These are phyloP conservation scores for Setaria italica DNA, from an alignment of 202 grass and related monocot genomes.

Conservation along the genomic window DNA sequence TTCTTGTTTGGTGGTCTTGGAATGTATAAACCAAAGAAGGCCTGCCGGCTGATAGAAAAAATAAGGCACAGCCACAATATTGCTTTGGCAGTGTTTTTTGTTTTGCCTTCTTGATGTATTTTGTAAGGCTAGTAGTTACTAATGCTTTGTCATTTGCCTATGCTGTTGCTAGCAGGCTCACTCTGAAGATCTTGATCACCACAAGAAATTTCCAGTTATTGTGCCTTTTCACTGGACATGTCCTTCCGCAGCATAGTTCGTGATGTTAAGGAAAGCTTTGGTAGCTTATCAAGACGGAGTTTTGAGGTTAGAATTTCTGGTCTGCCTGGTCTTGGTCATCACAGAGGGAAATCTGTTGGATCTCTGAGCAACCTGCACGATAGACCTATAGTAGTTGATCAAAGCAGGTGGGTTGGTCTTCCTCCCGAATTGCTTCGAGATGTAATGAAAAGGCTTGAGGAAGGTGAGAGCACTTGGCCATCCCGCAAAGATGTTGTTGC, in stretches of 20 bases:
- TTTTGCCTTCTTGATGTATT: background rate
- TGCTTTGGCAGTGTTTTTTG: constrained; percentile 10
- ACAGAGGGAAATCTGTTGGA: constrained; percentile 59
- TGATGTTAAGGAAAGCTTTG: constrained; percentile 88
- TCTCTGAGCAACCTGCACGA: constrained; percentile 32
- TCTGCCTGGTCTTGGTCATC: constrained; percentile 61
- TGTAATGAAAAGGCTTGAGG: constrained; percentile 84
- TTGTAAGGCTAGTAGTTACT: constrained; percentile 10
- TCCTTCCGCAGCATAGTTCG: constrained; percentile 81
- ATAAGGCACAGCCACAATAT: background rate
- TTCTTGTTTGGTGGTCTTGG: constrained; percentile 15
- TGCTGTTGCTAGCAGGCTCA: constrained; percentile 34
- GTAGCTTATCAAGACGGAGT: constrained; percentile 78
- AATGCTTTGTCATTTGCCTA: constrained; percentile 45
- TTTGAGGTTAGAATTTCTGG: constrained; percentile 83
- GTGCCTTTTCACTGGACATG: constrained; percentile 44
- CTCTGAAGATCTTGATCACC: constrained; percentile 16
- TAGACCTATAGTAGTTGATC: constrained; percentile 39
- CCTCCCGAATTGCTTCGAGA: constrained; percentile 89
- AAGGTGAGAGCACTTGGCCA: constrained; percentile 80
- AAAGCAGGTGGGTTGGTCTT: constrained; percentile 75
- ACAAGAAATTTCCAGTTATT: background rate
- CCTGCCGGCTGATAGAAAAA: background rate
- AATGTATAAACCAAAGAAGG: background rate
- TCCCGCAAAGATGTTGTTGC: constrained; percentile 80